Conservation (phyloP, 768 basidiomycete species). For the Termitomyces bulborhizus region DNA sequence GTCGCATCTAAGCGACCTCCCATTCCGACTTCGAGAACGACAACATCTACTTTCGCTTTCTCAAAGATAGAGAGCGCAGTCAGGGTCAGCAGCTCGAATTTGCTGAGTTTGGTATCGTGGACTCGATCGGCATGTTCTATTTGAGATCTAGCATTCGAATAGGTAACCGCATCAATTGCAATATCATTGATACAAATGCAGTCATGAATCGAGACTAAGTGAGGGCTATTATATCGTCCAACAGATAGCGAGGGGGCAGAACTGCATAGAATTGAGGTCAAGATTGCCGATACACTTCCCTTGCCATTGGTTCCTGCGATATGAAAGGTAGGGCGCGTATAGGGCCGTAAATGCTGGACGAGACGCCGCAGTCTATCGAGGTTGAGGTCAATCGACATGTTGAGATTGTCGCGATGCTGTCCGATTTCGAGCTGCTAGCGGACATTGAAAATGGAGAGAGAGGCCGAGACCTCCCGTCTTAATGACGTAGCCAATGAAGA, state of each 20-base stretch:
- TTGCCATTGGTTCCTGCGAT: constrained; percentile 97
- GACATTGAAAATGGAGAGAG: too few species aligned
- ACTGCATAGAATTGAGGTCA: constrained; percentile 67
- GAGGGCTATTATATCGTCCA: constrained; percentile 91
- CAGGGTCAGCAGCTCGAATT: constrained; percentile 83
- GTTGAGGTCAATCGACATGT: constrained; percentile 64
- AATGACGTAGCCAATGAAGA: too few species aligned
- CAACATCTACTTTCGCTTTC: constrained; percentile 61
- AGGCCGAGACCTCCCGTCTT: too few species aligned
- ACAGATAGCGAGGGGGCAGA: constrained; percentile 51
- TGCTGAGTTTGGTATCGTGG: constrained; percentile 44
- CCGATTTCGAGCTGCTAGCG: too few species aligned
- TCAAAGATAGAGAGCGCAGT: constrained; percentile 79
- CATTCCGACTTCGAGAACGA: constrained; percentile 91
- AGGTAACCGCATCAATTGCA: constrained; percentile 44
- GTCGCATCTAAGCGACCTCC: constrained; percentile 92
- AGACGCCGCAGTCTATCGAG: constrained; percentile 54
- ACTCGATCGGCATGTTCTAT: constrained; percentile 45
- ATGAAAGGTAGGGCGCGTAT: constrained; percentile 80
- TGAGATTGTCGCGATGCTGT: not conserved
- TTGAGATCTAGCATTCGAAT: constrained; percentile 33
- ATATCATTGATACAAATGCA: constrained; percentile 62
- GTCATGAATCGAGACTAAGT: constrained; percentile 74
- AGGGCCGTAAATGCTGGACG: constrained; percentile 47
- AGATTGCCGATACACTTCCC: constrained; percentile 81